Evolutionary conservation across 1,284 basidiomycete species (phyloP), one percentile per base, ranked within the genome.

Genomic region (Leccinum angustisporum): DNA sequence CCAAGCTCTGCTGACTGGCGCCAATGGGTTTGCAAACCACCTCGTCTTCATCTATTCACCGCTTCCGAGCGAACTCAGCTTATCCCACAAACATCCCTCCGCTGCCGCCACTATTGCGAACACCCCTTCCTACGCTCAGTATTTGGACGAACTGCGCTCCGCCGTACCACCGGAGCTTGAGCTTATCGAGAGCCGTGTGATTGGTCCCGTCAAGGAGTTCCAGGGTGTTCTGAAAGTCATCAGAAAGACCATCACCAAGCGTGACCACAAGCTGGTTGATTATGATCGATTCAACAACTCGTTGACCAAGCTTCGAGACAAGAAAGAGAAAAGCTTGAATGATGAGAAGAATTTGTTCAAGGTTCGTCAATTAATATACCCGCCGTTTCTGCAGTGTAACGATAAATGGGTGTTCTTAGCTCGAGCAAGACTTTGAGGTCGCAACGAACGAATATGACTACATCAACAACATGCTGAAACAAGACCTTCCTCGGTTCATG

Each of bases 221-320:
- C 88, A 93, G 72, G 82, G 84, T 0, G 83, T 98, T 61, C 81
- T 97, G 79, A 98, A 98, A 81, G 79, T 84, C 65, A 93, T 98
- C 69, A 81, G 95, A 68, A 99, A 99, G 83, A 94, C 88, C 33
- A 94, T 97, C 71, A 92, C 90, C 14, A 99, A 99, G 80, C 85
- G 97, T 46, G 95, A 98, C 58, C 97, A 99, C 78, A 99, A 99
- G 90, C 84, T 98, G 57, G 80, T 92, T 53, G 97, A 99, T 77
- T 99, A 90, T 69, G 97, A 99, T 78, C 90, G 97, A 53, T 92
- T 88, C 83, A 98, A 98, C 78, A 98, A 98, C 75, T 91, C 94
- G 21, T 81, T 97, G 69, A 95, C 89, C 61, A 99, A 99, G 79
- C 82, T 98, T 61, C 82, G 95, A 59, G 95, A 98, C 74, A 99